A percentile compares a stretch with the other conserved stretches of the same genome.
Evolutionary conservation across 2,329 filamentous ascomycete species (phyloP).

Genomic region (Aspergillus sp.): DNA sequence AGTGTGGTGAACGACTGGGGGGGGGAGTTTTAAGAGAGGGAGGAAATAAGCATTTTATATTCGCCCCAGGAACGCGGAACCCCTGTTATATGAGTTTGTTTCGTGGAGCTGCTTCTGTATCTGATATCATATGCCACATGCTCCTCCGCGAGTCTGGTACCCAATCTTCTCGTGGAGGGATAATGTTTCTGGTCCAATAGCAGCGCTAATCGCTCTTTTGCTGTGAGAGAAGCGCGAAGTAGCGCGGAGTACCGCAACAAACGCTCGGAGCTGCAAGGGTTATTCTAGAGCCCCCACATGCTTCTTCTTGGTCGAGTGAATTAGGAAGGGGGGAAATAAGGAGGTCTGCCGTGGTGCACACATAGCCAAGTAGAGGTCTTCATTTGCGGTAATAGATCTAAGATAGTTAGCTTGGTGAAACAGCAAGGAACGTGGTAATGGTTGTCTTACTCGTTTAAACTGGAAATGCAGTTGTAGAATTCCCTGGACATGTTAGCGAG

Average conservation of each 20-base stretch:
- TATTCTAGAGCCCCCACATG: conserved; percentile 6
- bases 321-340: neutral
- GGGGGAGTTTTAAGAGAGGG: conserved; percentile 9
- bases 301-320: neutral
- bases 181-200: conserved; percentile 32
- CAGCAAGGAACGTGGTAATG: neutral
- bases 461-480: conserved; percentile 97
- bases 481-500: conserved; percentile 57
- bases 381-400: conserved; percentile 52
- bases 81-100: conserved; percentile 8
- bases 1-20: neutral
- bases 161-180: conserved; percentile 17
- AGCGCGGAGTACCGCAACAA: neutral
- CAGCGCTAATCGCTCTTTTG: neutral
- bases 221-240: neutral
- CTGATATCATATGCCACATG: conserved; percentile 21
- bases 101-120: conserved; percentile 10
- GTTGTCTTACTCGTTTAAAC: conserved; percentile 80
- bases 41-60: conserved; percentile 29
- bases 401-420: conserved; percentile 5
- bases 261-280: conserved; percentile 1
- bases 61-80: conserved; percentile 22
- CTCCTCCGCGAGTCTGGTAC: conserved; percentile 7
- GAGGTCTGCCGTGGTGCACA: neutral
- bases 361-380: conserved; percentile 13